Evolutionary conservation across 495 filamentous ascomycete genomes (phyloP).

Genomic region (Podospora bellae-mahoneyi): DNA sequence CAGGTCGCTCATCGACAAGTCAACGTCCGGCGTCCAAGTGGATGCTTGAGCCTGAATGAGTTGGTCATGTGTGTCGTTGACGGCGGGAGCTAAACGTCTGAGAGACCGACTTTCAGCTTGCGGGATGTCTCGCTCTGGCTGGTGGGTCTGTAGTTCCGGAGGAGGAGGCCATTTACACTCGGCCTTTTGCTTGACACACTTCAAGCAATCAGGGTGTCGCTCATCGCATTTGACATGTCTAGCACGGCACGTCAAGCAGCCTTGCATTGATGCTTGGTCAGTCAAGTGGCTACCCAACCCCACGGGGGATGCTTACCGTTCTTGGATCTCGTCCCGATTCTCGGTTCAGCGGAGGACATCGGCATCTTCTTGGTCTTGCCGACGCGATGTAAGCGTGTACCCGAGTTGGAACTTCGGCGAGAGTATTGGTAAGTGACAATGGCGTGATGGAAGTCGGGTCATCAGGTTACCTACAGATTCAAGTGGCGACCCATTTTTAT

Average conservation of each 20-base stretch:
- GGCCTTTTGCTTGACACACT: not conserved
- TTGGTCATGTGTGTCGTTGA: not conserved
- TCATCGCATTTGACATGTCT: constrained; percentile 23
- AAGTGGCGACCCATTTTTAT: not conserved
- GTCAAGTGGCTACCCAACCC: not conserved
- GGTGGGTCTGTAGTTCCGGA: not conserved
- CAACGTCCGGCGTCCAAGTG: not conserved
- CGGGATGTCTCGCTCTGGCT: not conserved
- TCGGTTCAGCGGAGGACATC: not conserved
- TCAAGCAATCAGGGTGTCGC: constrained; percentile 10
- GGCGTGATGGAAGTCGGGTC: not conserved
- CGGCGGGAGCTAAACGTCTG: not conserved
- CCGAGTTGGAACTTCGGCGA: not conserved
- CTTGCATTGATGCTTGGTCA: not conserved
- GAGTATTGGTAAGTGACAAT: not conserved
- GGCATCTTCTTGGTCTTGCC: not conserved
- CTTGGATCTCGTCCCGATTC: not conserved
- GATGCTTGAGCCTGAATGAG: not conserved
- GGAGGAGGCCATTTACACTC: not conserved
- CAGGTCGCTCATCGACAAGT: not conserved
- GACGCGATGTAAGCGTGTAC: not conserved
- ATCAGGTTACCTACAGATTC: not conserved
- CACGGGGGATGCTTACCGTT: not conserved
- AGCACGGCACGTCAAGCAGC: constrained; percentile 22
- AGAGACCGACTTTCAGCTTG: not conserved